These are phyloP conservation scores for Ophiostoma montium DNA, from an alignment of 2,329 filamentous ascomycete species.

Conservation along the genomic window DNA sequence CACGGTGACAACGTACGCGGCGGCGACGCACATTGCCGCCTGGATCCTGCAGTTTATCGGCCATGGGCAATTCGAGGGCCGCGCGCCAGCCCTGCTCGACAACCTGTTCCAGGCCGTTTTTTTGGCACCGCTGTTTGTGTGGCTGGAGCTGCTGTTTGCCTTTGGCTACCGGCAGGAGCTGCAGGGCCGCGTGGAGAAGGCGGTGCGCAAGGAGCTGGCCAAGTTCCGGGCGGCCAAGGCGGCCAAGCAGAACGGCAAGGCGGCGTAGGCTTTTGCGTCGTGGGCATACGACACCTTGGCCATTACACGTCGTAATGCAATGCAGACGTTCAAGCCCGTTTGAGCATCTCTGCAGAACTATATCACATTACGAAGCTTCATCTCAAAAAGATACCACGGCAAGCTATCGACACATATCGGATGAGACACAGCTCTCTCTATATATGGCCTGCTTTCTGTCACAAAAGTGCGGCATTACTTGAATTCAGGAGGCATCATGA, in stretches of 20 bases:
- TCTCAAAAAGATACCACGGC: background rate
- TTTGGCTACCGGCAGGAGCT: conserved; percentile 84
- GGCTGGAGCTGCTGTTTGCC: conserved; percentile 84
- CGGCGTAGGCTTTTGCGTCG: conserved; percentile 22
- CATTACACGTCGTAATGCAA: no score
- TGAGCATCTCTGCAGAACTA: no score
- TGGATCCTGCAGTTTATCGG: conserved; percentile 90
- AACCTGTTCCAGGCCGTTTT: conserved; percentile 87
- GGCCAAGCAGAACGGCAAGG: conserved; percentile 20
- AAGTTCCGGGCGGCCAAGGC: conserved; percentile 53
- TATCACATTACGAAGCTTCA: no score
- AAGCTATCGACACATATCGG: background rate
- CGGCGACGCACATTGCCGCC: conserved; percentile 47
- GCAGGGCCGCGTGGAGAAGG: conserved; percentile 64
- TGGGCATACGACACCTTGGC: background rate
- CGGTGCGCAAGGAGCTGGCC: conserved; percentile 60
- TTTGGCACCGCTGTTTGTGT: conserved; percentile 90
- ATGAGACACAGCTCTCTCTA: no score
- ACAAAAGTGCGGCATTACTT: background rate
- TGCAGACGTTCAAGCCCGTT: no score
- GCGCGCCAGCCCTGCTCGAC: conserved; percentile 78
- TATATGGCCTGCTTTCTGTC: background rate
- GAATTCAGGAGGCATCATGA: background rate
- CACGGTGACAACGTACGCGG: conserved; percentile 44
- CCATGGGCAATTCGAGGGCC: conserved; percentile 76